Conservation (phyloP, 306 rosid genomes). For the Pterocarpus macrocarpus region DNA sequence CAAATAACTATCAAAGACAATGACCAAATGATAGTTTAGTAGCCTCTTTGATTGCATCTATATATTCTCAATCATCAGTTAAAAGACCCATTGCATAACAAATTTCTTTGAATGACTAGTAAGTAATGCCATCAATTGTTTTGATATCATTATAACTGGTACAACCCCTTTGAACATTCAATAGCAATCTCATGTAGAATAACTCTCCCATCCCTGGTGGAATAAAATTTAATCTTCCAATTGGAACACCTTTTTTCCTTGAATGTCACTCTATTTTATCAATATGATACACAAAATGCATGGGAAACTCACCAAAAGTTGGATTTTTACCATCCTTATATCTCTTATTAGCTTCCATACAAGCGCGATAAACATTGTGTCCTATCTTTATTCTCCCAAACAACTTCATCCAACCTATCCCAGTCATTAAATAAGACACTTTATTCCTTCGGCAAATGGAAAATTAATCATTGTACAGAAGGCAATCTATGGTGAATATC, state of each 20-base stretch:
- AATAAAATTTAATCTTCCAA: neutral
- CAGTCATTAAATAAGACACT: too few relatives aligned
- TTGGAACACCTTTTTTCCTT: neutral
- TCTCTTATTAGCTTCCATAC: too few relatives aligned
- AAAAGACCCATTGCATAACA: neutral
- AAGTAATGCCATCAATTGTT: neutral
- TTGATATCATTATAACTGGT: neutral
- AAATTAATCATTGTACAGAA: neutral
- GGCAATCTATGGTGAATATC: neutral
- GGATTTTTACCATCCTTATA: too few relatives aligned
- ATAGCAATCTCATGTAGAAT: neutral
- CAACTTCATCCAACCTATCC: too few relatives aligned
- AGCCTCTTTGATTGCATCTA: neutral
- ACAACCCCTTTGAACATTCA: neutral
- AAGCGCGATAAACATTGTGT: too few relatives aligned
- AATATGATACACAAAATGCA: too few relatives aligned
- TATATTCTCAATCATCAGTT: neutral
- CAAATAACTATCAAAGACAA: neutral
- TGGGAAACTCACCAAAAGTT: too few relatives aligned
- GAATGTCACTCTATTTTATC: neutral
- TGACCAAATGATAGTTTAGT: neutral
- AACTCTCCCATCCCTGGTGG: neutral
- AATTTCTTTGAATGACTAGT: neutral
- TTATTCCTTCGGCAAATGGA: neutral
- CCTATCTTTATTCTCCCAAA: too few relatives aligned